Evolutionary conservation across 2,329 filamentous ascomycete species (phyloP).

Genomic region (Colletotrichum paranaense): DNA sequence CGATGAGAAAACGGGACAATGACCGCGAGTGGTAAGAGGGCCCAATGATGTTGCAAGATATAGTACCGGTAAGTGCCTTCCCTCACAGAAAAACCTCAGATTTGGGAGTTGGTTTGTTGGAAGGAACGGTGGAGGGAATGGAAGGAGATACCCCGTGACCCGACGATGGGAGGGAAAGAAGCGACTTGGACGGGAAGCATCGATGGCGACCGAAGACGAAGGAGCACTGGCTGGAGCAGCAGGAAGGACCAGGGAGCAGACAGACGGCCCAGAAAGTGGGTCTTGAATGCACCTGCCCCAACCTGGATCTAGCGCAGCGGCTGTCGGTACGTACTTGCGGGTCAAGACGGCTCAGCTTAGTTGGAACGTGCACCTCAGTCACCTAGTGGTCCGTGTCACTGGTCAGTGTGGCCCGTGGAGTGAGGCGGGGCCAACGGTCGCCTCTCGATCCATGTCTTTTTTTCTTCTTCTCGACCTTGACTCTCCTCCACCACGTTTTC

Average conservation of each 20-base stretch:
- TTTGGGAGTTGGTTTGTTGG: neutral
- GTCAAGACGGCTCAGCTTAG: constrained; percentile 3
- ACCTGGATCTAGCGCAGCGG: constrained; percentile 15
- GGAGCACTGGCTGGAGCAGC: neutral
- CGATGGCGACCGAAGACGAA: neutral
- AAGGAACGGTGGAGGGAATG: neutral
- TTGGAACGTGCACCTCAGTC: constrained; percentile 12
- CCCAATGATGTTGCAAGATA: neutral
- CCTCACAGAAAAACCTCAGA: neutral
- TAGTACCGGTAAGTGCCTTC: neutral
- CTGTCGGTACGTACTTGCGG: constrained; percentile 15
- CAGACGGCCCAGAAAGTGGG: constrained; percentile 7
- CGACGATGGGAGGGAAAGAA: neutral
- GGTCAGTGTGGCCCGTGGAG: no score
- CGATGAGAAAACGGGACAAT: neutral
- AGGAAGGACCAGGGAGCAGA: neutral
- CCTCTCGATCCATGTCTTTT: neutral
- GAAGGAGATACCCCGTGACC: neutral
- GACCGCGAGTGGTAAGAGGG: neutral
- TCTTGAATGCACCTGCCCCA: neutral
- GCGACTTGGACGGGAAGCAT: neutral
- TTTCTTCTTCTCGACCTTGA: neutral
- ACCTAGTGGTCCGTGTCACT: neutral
- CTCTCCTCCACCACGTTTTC: constrained; percentile 19
- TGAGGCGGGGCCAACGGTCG: constrained; percentile 14